Base-by-base conservation (phyloP, 768 basidiomycete species). In the Mycena venus region DNA sequence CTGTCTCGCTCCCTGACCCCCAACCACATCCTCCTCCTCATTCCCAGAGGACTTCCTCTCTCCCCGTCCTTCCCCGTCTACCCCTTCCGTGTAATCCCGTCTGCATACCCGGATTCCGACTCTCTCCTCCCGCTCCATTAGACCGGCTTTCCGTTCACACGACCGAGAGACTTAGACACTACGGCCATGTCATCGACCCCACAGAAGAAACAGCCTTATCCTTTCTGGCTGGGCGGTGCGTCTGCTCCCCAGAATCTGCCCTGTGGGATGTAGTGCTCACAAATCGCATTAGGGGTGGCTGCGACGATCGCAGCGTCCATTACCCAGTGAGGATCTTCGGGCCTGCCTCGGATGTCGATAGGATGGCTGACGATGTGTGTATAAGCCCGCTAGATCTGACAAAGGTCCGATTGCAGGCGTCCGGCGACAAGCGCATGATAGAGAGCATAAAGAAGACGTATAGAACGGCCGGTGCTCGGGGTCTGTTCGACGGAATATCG, bases 381-480 rank as follows among this genome's bases (percentile, higher is more conserved):
- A 94, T n/a, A n/a, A n/a, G 93, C 82, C 95, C 95, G 32, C 86
- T 96, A 60, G 95, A 96, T 86, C 88, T 97, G 68, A 97, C 96
- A 29, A 97, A 97, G 88, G 95, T 96, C 81, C 90, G 96, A 67
- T 86, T 98, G 72, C 96, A 98, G 83, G 96, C 96, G 6, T 95
- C 95, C 1, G 96, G 95, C 49, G 96, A 97, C 86, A 96, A 96
- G 84, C 90, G 94, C 67, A 97, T 98, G 96, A 85, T 97, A 81
- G 85, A 91, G 80, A 94, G 93, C 74, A 88, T 98, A 8, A 87
- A 88, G 82, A 96, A 96, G 88, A 97, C 96, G 0, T 87, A 96
- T 68, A 86, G 89, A 80, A 95, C 93, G 8, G 94, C 94, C 90
- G 91, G 91, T 71, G 84, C 86, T 60, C 88, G 91, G 44, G 96